Evolutionary conservation across 2,329 filamentous ascomycete species (phyloP).

Genomic region (Exophiala bonariae): DNA sequence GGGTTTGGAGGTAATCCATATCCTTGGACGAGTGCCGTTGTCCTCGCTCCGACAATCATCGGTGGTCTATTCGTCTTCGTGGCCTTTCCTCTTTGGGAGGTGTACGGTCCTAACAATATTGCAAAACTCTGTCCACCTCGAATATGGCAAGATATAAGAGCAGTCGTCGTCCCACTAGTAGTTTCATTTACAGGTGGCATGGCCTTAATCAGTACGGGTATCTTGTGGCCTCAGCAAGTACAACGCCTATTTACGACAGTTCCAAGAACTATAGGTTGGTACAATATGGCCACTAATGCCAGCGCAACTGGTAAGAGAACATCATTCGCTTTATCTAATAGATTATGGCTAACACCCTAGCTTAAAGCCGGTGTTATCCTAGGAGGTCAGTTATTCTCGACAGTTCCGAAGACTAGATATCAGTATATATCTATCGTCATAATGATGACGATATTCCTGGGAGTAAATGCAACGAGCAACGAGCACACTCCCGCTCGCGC

Average conservation of each 20-base stretch:
- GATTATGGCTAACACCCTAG: conserved; percentile 1
- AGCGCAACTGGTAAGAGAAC: conserved; percentile 10
- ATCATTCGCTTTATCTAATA: no score
- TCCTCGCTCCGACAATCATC: conserved; percentile 10
- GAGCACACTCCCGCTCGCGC: conserved; percentile 13
- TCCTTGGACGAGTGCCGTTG: conserved; percentile 14
- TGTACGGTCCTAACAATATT: conserved; percentile 8
- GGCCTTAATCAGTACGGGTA: conserved; percentile 7
- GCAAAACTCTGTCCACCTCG: conserved; percentile 15
- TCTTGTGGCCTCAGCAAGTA: conserved; percentile 16
- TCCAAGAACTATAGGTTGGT: conserved; percentile 13
- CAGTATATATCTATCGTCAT: conserved; percentile 12
- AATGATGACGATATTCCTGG: conserved; percentile 13
- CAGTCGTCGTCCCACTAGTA: conserved; percentile 4
- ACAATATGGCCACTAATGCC: conserved; percentile 6
- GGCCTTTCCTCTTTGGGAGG: conserved; percentile 15
- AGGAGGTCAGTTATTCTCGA: conserved; percentile 7
- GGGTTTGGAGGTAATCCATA: conserved; percentile 22
- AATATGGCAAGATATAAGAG: conserved; percentile 6
- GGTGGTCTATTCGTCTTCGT: conserved; percentile 12
- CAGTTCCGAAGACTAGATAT: conserved; percentile 7
- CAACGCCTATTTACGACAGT: conserved; percentile 12
- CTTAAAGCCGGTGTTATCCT: conserved; percentile 3
- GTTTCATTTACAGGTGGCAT: conserved; percentile 9
- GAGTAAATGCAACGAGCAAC: conserved; percentile 6